Evolutionary conservation across 2,329 filamentous ascomycete species (phyloP), one percentile per base, ranked within the genome.

Genomic region (Apiospora hydei): DNA sequence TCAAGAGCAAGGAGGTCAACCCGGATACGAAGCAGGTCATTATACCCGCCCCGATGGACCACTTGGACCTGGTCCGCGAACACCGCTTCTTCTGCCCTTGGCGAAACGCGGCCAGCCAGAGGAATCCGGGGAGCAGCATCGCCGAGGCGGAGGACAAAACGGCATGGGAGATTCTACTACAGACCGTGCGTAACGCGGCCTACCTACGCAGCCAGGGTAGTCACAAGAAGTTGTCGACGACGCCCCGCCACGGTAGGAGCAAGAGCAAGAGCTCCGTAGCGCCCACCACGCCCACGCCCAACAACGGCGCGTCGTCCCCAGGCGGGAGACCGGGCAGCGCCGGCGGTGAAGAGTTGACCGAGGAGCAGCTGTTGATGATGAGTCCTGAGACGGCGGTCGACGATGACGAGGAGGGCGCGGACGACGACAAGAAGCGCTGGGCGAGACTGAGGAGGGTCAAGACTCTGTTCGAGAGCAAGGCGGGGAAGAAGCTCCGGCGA

Each of bases 31-130:
- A 86, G 47, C 78, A 84, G 47, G 83, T 91, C 13, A 81, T 91
- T 14, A 85, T 88, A 5, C 87, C 88, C 1, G 88, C 91, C 3
- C 88, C 88, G 1, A 91, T 93, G 86, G 88, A 89, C 75, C 85
- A 89, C 71, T 86, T 96, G 1, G 91, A 96, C 77, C 90, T 91
- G 5, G 82, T 92, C 1, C 87, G 87, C 6, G 92, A 95, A 80
- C 94, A 96, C 81, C 90, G 94, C 73, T 93, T 94, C 78, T 96
- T 95, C 78, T 96, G 94, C 76, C 94, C 94, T 0, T 96, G 94
- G 94, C 87, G 92, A 72, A 94, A 91, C 76, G 82, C 89, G 3
- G 77, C 83, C 14, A 87, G 89, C 1, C 93, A 95, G 79, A 90
- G 87, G 71, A 85, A 85, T 70, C 80, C 83, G 1, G 84, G 83